Percentiles rank a stretch among this genome's conserved stretches.
These are phyloP conservation scores for Adansonia gregorii DNA, from an alignment of 441 rosid genomes.

Conservation along the genomic window DNA sequence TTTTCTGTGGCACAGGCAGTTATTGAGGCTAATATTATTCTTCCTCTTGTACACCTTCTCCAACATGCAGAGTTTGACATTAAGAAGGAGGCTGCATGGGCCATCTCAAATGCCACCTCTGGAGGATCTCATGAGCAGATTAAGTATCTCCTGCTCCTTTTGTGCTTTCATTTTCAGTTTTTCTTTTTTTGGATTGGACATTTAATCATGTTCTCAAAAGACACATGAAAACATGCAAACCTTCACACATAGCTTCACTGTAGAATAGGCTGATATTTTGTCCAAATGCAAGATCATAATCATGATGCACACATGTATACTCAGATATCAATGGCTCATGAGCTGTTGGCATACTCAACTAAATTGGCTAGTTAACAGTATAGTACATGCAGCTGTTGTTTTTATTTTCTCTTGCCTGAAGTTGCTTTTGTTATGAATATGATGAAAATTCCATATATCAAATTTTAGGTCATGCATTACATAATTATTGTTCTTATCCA, in stretches of 20 bases:
- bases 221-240: background rate
- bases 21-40: conserved; percentile 55
- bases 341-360: background rate
- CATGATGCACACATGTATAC: background rate
- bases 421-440: background rate
- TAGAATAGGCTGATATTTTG: background rate
- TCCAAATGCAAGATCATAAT: background rate
- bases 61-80: conserved; percentile 67
- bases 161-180: background rate
- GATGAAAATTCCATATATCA: background rate
- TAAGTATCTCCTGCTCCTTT: conserved; percentile 42
- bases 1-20: conserved; percentile 48
- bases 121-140: conserved; percentile 71
- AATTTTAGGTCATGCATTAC: background rate
- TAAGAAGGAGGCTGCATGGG: conserved; percentile 76
- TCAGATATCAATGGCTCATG: background rate
- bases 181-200: background rate
- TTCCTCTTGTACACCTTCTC: conserved; percentile 67
- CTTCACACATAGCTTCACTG: background rate
- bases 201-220: conserved; percentile 14
- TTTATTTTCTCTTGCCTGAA: background rate
- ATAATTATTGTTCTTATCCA: background rate
- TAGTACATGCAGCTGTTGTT: background rate
- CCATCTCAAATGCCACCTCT: conserved; percentile 68
- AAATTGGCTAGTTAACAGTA: background rate